Evolutionary conservation across 768 basidiomycete species (phyloP).

Genomic region (Nidula microcarpa): DNA sequence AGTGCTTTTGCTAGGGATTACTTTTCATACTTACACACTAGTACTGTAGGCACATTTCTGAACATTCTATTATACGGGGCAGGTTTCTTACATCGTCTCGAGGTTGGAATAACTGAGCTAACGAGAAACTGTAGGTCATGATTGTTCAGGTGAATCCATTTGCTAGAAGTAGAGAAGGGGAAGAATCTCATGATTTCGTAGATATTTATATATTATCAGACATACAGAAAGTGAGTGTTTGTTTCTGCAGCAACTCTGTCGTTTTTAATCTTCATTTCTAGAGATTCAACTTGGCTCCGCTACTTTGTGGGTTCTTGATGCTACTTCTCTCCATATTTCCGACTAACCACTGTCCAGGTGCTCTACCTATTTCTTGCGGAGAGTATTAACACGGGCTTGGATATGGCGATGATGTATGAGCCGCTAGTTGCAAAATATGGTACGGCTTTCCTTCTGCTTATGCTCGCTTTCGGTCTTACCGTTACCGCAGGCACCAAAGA

Average conservation of each 20-base stretch:
- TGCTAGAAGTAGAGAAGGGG: too few species aligned
- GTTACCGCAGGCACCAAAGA: constrained; percentile 8
- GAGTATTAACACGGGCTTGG: constrained; percentile 28
- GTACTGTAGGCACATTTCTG: constrained; percentile 18
- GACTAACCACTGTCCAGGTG: constrained; percentile 12
- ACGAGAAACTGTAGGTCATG: too few species aligned
- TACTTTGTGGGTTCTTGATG: constrained; percentile 19
- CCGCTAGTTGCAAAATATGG: constrained; percentile 34
- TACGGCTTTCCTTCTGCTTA: constrained; percentile 1
- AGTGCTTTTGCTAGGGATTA: background rate
- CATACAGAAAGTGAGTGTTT: constrained; percentile 24
- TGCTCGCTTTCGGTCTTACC: background rate
- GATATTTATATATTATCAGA: constrained; percentile 30
- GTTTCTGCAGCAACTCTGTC: background rate
- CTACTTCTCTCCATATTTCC: background rate
- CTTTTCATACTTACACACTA: too few species aligned
- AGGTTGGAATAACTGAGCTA: too few species aligned
- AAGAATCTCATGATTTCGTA: constrained; percentile 3
- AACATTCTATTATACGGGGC: constrained; percentile 31
- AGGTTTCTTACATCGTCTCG: constrained; percentile 2
- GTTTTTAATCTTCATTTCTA: constrained; percentile 5
- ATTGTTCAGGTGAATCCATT: too few species aligned
- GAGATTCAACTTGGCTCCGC: constrained; percentile 28
- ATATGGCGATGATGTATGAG: constrained; percentile 34
- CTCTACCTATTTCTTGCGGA: constrained; percentile 30